phyloP scores from a whole-genome alignment of 257 asterid species.

The Apocynum venetum region DNA sequence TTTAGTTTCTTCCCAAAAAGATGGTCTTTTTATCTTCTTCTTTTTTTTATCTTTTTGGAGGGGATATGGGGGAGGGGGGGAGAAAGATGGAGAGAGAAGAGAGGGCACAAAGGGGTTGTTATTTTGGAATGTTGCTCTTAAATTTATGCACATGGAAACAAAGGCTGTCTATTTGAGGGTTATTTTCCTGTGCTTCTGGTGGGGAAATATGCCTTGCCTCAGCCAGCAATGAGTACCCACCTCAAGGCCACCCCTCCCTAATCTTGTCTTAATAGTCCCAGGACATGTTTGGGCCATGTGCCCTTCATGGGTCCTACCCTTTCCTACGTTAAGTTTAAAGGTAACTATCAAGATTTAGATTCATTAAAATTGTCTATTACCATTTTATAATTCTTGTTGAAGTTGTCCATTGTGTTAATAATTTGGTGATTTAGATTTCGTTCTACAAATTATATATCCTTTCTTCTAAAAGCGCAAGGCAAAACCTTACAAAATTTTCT shows the following conservation, averaged over 20 bases:
- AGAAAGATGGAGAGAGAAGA: neutral
- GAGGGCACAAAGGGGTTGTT: conserved; percentile 16
- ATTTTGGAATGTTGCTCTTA: conserved; percentile 43
- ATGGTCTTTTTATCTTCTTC: neutral
- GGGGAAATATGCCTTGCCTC: conserved; percentile 38
- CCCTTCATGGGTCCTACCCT: conserved; percentile 40
- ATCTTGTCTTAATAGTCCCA: conserved; percentile 50
- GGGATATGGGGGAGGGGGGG: conserved; percentile 4
- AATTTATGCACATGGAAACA: conserved; percentile 51
- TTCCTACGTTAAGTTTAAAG: conserved; percentile 12
- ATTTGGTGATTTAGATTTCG: neutral
- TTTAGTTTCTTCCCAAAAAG: conserved; percentile 13
- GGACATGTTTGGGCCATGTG: conserved; percentile 46
- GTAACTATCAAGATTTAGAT: neutral
- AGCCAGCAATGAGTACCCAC: conserved; percentile 21
- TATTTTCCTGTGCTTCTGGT: conserved; percentile 28
- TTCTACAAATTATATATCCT: neutral
- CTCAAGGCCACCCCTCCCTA: conserved; percentile 21
- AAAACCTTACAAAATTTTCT: neutral
- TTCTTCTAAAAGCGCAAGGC: too few species aligned
- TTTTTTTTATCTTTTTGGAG: neutral
- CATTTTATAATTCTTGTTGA: too few species aligned
- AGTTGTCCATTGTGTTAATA: neutral
- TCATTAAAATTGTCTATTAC: neutral
- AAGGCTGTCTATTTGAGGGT: conserved; percentile 32